Conservation (phyloP, 2,329 filamentous ascomycete species). For the Blumeria hordei region DNA sequence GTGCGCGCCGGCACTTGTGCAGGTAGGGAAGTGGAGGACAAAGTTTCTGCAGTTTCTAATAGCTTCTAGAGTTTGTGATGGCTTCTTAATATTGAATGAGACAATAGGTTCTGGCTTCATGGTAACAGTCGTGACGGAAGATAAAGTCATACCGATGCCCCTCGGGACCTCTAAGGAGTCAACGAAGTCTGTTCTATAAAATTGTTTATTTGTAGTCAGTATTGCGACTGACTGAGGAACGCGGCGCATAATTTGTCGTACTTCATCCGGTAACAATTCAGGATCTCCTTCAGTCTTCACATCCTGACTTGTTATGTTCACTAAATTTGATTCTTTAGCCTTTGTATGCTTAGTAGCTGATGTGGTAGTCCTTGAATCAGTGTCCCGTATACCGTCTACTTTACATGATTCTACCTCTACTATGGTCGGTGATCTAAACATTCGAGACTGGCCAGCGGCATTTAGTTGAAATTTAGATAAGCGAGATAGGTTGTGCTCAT, state of each 20-base stretch:
- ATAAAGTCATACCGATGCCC: slow-evolving; percentile 12
- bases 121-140: slow-evolving; percentile 14
- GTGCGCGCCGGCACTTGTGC: slow-evolving; percentile 5
- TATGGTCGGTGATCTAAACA: no score
- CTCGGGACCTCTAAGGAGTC: background rate
- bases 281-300: background rate
- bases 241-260: slow-evolving; percentile 10
- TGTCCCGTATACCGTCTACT: no score
- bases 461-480: no score
- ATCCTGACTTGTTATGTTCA: no score
- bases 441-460: no score
- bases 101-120: slow-evolving; percentile 12
- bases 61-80: slow-evolving; percentile 11
- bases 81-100: slow-evolving; percentile 15
- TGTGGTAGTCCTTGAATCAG: no score
- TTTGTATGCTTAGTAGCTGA: no score
- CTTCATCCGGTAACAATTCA: background rate
- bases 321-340: no score
- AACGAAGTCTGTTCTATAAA: background rate
- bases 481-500: no score
- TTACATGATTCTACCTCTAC: no score
- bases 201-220: slow-evolving; percentile 6
- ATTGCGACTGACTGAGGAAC: slow-evolving; percentile 13
- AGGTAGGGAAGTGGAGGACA: slow-evolving; percentile 10
- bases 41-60: slow-evolving; percentile 7